Percentiles rank a stretch among this genome's conserved stretches.
Conservation (phyloP, 768 basidiomycete species). For the Tephrocybe sp. region DNA sequence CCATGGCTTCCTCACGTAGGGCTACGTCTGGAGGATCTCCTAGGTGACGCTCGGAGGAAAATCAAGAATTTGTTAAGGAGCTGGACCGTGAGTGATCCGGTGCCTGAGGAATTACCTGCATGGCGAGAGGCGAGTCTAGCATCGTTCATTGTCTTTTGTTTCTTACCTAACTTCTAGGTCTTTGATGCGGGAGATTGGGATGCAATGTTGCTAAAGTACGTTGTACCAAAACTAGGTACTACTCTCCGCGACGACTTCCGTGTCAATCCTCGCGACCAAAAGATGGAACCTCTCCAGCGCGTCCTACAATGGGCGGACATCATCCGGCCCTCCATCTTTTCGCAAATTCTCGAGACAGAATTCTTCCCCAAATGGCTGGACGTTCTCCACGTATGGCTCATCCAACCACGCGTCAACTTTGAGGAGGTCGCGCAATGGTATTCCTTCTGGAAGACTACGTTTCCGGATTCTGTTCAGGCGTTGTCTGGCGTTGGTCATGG, state of each 20-base stretch:
- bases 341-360: slow-evolving; percentile 83
- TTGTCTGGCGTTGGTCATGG: slow-evolving; percentile 71
- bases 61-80: slow-evolving; percentile 74
- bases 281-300: slow-evolving; percentile 76
- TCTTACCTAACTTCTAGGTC: slow-evolving; percentile 43
- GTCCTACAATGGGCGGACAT: slow-evolving; percentile 78
- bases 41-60: slow-evolving; percentile 86
- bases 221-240: slow-evolving; percentile 89
- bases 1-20: slow-evolving; percentile 95
- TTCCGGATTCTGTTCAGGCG: slow-evolving; percentile 69
- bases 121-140: slow-evolving; percentile 76
- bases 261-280: slow-evolving; percentile 88
- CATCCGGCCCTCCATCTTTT: slow-evolving; percentile 74
- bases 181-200: slow-evolving; percentile 89
- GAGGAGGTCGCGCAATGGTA: slow-evolving; percentile 96
- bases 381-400: slow-evolving; percentile 88
- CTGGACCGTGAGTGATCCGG: slow-evolving; percentile 72
- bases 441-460: slow-evolving; percentile 80
- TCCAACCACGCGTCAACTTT: slow-evolving; percentile 84
- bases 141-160: slow-evolving; percentile 5
- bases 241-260: slow-evolving; percentile 82
- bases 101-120: slow-evolving; percentile 71
- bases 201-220: slow-evolving; percentile 81
- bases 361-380: slow-evolving; percentile 99
- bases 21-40: slow-evolving; percentile 75